Evolutionary conservation across 2,329 filamentous ascomycete species (phyloP).

Genomic region (Plenodomus tracheiphilus): DNA sequence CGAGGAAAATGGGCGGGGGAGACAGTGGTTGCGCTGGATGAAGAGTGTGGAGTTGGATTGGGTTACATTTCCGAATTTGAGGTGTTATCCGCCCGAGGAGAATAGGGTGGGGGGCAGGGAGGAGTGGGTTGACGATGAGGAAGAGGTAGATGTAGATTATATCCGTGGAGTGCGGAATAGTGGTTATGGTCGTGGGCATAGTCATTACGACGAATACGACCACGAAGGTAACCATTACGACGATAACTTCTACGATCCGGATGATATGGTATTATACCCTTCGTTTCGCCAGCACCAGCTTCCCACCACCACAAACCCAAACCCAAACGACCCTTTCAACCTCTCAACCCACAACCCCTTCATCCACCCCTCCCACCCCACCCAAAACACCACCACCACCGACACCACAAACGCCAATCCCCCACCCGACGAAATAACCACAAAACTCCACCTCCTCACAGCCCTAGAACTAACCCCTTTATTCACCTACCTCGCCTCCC

Average conservation of each 20-base stretch:
- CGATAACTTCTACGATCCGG: constrained; percentile 39
- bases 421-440: constrained; percentile 25
- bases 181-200: no score
- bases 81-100: constrained; percentile 34
- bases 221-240: constrained; percentile 40
- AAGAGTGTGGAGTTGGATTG: constrained; percentile 40
- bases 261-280: constrained; percentile 31
- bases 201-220: constrained; percentile 40
- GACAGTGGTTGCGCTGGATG: constrained; percentile 36
- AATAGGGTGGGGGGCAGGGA: constrained; percentile 23
- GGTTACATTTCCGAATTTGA: constrained; percentile 41
- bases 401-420: constrained; percentile 21
- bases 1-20: constrained; percentile 20
- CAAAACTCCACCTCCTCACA: constrained; percentile 37
- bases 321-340: constrained; percentile 31
- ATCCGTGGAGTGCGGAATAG: constrained; percentile 28
- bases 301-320: neutral
- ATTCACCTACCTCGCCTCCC: constrained; percentile 35
- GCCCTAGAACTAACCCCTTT: constrained; percentile 39
- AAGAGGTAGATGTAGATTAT: constrained; percentile 35
- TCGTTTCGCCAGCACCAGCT: constrained; percentile 18
- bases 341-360: no score
- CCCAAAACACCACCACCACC: constrained; percentile 37
- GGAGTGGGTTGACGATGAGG: constrained; percentile 7
- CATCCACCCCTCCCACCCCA: constrained; percentile 37